Conservation (phyloP, 2,329 filamentous ascomycete species). For the Zymoseptoria tritici region DNA sequence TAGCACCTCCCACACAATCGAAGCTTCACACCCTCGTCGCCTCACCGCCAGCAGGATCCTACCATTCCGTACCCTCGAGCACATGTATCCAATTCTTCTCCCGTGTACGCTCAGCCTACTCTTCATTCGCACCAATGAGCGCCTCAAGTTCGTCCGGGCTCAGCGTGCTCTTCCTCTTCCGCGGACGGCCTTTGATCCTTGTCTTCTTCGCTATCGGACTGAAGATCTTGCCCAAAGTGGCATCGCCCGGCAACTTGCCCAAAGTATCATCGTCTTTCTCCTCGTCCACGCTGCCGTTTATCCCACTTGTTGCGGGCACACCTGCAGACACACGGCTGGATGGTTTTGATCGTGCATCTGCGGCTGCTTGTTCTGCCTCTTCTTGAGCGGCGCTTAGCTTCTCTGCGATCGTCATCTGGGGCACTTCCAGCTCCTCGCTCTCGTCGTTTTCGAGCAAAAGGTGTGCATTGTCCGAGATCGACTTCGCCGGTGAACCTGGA, state of each 20-base stretch:
- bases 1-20: background rate
- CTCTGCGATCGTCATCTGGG: conserved; percentile 37
- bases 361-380: conserved; percentile 39
- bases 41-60: background rate
- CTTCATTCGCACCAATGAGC: conserved; percentile 31
- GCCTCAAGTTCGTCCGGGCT: conserved; percentile 68
- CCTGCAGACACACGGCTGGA: background rate
- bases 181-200: conserved; percentile 50
- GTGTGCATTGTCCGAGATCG: background rate
- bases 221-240: conserved; percentile 29
- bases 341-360: conserved; percentile 15
- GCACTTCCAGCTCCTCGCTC: conserved; percentile 22
- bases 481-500: conserved; percentile 9
- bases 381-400: conserved; percentile 39
- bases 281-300: conserved; percentile 22
- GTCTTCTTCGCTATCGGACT: conserved; percentile 35
- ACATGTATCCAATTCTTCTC: background rate
- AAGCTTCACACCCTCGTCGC: background rate
- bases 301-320: conserved; percentile 8
- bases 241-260: conserved; percentile 43
- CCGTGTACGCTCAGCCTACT: conserved; percentile 1
- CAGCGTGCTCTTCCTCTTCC: conserved; percentile 64
- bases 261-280: conserved; percentile 23
- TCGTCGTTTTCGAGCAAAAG: conserved; percentile 27
- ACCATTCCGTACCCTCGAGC: background rate